Percentiles rank a stretch among this genome's conserved stretches.
These are phyloP conservation scores for Citrus mangshanensis DNA, from an alignment of 345 rosid species.

Conservation along the genomic window DNA sequence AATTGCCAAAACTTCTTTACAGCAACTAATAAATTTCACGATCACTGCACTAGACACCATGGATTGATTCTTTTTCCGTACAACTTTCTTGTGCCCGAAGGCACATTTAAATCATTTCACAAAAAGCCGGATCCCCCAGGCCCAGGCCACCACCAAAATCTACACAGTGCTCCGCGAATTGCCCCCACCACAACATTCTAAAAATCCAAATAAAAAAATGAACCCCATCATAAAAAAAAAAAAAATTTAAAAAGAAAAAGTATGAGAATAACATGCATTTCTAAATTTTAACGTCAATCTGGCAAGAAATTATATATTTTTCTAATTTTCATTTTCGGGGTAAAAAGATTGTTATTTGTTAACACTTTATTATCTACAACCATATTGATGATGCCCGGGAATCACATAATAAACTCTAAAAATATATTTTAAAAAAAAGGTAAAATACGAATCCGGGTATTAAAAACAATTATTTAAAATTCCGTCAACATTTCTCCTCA, in stretches of 20 bases:
- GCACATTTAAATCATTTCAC: background rate
- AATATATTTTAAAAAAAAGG: background rate
- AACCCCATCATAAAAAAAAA: background rate
- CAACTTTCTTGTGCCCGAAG: background rate
- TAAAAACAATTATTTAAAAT: background rate
- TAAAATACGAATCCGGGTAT: background rate
- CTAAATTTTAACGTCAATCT: background rate
- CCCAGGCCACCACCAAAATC: slow-evolving; percentile 11
- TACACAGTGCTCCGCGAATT: background rate
- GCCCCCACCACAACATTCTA: background rate
- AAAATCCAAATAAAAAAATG: background rate
- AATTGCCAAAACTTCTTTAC: background rate
- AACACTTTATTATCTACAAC: slow-evolving; percentile 23
- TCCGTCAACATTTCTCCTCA: background rate
- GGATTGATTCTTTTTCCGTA: background rate
- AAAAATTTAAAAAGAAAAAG: background rate
- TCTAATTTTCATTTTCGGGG: background rate
- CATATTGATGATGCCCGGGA: background rate
- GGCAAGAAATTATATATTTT: background rate
- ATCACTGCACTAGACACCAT: background rate
- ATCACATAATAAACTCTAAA: background rate
- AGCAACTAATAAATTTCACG: background rate
- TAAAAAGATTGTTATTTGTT: background rate
- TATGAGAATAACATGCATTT: background rate
- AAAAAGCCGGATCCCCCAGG: too few relatives aligned